Conservation (phyloP, 495 filamentous ascomycete species). For the Thermochaetoides thermophila region DNA sequence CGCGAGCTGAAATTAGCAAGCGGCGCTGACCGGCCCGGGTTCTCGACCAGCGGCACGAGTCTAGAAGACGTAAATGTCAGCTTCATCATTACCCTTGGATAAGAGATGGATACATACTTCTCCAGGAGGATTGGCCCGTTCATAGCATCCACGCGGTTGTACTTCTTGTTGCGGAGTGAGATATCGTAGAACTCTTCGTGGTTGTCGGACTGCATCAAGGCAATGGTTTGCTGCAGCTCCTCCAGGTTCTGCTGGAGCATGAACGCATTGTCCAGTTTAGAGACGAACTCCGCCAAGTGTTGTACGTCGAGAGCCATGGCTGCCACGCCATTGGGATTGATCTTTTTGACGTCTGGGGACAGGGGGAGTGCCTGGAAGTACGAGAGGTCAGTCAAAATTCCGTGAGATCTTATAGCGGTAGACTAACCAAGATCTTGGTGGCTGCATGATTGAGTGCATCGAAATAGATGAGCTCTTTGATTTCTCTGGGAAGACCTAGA, state of each 20-base stretch:
- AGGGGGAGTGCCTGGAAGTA: conserved; percentile 77
- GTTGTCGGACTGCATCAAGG: conserved; percentile 72
- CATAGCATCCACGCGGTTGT: conserved; percentile 77
- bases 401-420: too few relatives aligned
- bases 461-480: conserved; percentile 96
- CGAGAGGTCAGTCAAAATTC: too few relatives aligned
- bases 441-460: conserved; percentile 86
- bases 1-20: conserved; percentile 52
- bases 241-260: conserved; percentile 78
- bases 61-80: conserved; percentile 31
- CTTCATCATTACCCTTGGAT: not conserved
- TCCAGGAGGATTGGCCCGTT: conserved; percentile 76
- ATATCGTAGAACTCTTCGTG: conserved; percentile 91
- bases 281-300: conserved; percentile 73
- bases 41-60: conserved; percentile 49
- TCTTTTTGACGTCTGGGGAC: conserved; percentile 60
- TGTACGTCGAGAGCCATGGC: conserved; percentile 70
- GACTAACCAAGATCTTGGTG: conserved; percentile 61
- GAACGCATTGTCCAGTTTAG: conserved; percentile 57
- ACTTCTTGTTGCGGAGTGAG: conserved; percentile 74
- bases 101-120: conserved; percentile 41
- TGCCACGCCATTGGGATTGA: conserved; percentile 72
- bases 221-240: conserved; percentile 80
- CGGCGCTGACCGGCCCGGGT: conserved; percentile 40
- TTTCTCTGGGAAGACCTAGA: conserved; percentile 78